Base-by-base conservation (phyloP, 2,329 filamentous ascomycete species). In the Botrytis tulipae region DNA sequence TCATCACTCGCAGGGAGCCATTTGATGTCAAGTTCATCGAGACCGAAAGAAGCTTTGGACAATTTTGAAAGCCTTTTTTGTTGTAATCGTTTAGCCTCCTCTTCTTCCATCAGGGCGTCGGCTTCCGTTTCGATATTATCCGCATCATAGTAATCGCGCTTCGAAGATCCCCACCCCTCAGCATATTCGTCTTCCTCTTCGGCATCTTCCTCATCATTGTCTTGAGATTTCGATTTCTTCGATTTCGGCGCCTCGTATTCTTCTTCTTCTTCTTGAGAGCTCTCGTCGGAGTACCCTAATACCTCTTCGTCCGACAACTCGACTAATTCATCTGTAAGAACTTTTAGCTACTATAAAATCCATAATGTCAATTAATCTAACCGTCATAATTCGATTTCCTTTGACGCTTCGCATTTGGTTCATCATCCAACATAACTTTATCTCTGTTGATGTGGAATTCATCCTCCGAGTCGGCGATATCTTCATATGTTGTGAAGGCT, bases 381-480 rank as follows among this genome's bases (percentile, higher is more conserved):
- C 88, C 87, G 75, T 96, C 89, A 80, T 95, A 91, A 73, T 90
- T 86, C 74, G 87, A 83, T 78, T 90, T 92, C 78, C 91, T 90
- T 79, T 91, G 87, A 76, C 93, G 90, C 84, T 98, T 98, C 44
- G 90, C 90, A 57, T 89, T 88, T 22, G 92, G 93, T 48, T 87
- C 92, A 77, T 97, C 94, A 44, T 97, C 93, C 54, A 99, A 87
- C 79, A 95, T 83, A 76, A 99, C 90, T 80, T 93, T 92, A 83
- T 99, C 96, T 76, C 92, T 89, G 76, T 95, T 92, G 74, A 95
- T 86, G 79, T 95, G 93, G 82, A 97, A 97, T 81, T 97, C 94
- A 82, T 99, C 96, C 82, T 97, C 94, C 1, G 94, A 97, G 82
- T 98, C 92, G 77, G 95, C 93, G 78, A 99, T 91, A 83, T 97